Evolutionary conservation across 176 grass and related monocot genomes (phyloP).

Genomic region (Miscanthus lutarioriparius): DNA sequence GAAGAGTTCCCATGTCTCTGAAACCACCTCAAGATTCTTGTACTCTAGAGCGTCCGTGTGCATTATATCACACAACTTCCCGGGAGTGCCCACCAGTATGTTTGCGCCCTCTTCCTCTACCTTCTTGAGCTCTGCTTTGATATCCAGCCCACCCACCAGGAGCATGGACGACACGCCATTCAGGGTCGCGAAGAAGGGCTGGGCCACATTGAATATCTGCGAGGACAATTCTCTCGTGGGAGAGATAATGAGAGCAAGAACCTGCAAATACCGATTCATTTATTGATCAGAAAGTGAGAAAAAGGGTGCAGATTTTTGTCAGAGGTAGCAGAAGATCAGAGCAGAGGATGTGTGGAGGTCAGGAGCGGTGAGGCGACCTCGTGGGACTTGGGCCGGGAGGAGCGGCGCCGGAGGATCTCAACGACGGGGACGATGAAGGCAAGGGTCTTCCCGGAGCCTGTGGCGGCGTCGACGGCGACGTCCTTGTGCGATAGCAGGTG

Average conservation of each 20-base stretch:
- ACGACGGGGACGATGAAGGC: conserved; percentile 85
- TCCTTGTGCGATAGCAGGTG: conserved; percentile 85
- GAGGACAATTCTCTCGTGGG: conserved; percentile 90
- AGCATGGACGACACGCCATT: conserved; percentile 67
- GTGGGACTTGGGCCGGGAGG: conserved; percentile 65
- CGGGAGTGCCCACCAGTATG: conserved; percentile 91
- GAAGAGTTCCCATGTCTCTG: neutral
- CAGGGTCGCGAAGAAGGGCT: conserved; percentile 71
- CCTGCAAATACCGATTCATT: conserved; percentile 29
- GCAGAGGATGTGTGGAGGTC: neutral
- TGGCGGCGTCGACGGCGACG: conserved; percentile 86
- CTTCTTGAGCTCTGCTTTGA: conserved; percentile 63
- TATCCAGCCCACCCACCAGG: conserved; percentile 83
- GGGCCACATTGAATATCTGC: conserved; percentile 94
- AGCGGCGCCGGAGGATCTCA: conserved; percentile 74
- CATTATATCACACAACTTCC: conserved; percentile 83
- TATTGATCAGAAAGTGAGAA: neutral
- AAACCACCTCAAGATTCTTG: conserved; percentile 69
- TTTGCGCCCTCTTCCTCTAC: conserved; percentile 83
- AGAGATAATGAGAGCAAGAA: conserved; percentile 84
- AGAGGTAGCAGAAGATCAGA: neutral
- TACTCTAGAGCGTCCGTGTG: conserved; percentile 63
- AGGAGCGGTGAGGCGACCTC: conserved; percentile 44
- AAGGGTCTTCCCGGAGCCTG: conserved; percentile 92
- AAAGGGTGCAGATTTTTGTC: neutral